Base-by-base conservation (phyloP, 192 early-diverging fungal genomes). In the Backusella westeae region DNA sequence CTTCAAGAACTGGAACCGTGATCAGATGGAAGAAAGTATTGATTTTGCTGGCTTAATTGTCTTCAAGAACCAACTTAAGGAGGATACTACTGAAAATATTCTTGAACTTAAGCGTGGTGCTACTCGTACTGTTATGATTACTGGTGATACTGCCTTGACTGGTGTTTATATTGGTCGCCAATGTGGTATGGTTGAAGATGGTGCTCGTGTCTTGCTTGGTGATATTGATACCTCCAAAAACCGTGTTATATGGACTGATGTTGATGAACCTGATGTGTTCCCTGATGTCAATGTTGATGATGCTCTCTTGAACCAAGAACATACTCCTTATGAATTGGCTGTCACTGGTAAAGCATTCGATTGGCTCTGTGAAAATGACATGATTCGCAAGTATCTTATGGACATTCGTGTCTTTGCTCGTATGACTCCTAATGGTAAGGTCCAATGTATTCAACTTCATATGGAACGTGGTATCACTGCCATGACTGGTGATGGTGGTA, bases 401-500 rank as follows among this genome's bases (percentile, higher is more conserved):
- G 84, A 91, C 35, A 93, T 85, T 12, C 90, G 94, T 69, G 85
- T 95, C 8, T 95, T 93, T 84, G 94, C 91, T 21, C 86, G 94
- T 72, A 95, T 94, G 93, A 87, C 88, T 75, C 94, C 94, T 56
- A 84, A 88, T 68, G 89, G 91, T 73, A 95, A 95, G 80, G 89
- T 94, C n/a, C 77, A 85, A 35, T 93, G 92, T 79, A 89, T 94
- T 66, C 83, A 90, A 69, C 81, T 90, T 29, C 93, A 94, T 71
- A 93, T 94, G 91, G 90, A 90, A 73, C 86, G 85, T 35, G 89
- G 85, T 17, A 90, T 94, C 70, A 91, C 91, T 10, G 92, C 90
- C 42, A 95, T 95, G 94, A 92, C 91, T 81, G 94, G 94, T 66
- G 94, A 95, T 72, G 94, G 94, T 78, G 93, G 92, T 46, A 95